Evolutionary conservation across 257 asterid genomes (phyloP).

Genomic region (Petunia axillaris): DNA sequence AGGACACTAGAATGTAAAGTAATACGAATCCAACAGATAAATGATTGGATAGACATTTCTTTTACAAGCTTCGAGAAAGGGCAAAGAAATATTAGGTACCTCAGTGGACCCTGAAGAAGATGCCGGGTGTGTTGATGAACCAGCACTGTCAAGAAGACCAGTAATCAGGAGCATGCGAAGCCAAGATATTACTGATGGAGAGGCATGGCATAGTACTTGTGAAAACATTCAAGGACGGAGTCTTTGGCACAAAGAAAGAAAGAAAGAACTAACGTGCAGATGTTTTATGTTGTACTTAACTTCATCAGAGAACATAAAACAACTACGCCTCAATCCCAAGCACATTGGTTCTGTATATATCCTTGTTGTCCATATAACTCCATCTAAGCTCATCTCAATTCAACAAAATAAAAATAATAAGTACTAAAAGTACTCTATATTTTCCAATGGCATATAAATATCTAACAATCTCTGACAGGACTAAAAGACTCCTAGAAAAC

Average conservation of each 20-base stretch:
- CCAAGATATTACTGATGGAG: constrained; percentile 6
- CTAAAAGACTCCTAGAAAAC: no score
- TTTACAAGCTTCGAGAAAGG: constrained; percentile 23
- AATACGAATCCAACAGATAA: neutral
- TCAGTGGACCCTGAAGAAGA: constrained; percentile 67
- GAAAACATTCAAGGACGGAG: neutral
- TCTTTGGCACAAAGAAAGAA: neutral
- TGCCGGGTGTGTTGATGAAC: constrained; percentile 63
- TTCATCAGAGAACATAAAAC: neutral
- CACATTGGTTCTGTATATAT: no score
- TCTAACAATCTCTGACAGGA: no score
- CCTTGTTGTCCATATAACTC: no score
- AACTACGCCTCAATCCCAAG: no score
- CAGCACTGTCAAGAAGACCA: constrained; percentile 56
- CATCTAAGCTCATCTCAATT: no score
- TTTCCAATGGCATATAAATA: no score
- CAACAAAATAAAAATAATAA: no score
- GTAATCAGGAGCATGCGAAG: constrained; percentile 26
- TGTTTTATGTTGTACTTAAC: neutral
- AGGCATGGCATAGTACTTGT: neutral
- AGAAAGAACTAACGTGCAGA: neutral
- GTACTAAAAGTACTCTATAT: no score
- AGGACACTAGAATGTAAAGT: neutral
- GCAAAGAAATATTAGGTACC: constrained; percentile 51
- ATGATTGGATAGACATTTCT: neutral